A percentile compares a stretch with the other conserved stretches of the same genome.
These are phyloP conservation scores for Heterobasidion annosum DNA, from an alignment of 1,284 basidiomycete species.

Conservation along the genomic window DNA sequence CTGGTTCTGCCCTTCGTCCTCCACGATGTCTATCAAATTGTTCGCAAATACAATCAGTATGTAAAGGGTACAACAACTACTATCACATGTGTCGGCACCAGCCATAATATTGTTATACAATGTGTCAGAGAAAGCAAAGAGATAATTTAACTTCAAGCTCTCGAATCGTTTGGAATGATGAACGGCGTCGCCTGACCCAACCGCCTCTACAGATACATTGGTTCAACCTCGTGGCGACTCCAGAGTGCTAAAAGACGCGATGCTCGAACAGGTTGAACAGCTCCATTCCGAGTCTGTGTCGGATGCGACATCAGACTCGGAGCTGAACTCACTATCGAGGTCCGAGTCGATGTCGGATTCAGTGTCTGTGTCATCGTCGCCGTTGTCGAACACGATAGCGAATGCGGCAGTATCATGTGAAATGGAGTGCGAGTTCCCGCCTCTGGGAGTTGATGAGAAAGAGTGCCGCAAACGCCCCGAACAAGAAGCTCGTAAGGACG, in stretches of 20 bases:
- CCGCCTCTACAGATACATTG: too few species aligned
- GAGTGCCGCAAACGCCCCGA: conserved; percentile 26
- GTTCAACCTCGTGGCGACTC: not conserved
- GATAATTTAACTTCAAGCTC: too few species aligned
- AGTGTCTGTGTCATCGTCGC: not conserved
- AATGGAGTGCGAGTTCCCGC: conserved; percentile 20
- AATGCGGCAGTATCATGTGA: conserved; percentile 16
- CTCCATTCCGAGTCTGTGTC: conserved; percentile 8
- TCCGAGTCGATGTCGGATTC: conserved; percentile 1
- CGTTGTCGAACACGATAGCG: not conserved
- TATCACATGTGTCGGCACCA: too few species aligned
- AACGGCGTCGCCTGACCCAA: too few species aligned
- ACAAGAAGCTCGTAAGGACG: conserved; percentile 25
- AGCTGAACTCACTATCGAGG: not conserved
- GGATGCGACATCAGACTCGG: conserved; percentile 7
- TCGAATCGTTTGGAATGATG: too few species aligned
- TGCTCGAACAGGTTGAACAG: conserved; percentile 12
- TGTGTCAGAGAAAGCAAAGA: too few species aligned
- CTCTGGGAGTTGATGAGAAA: conserved; percentile 23
- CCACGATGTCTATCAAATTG: too few species aligned
- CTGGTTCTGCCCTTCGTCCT: too few species aligned
- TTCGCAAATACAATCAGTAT: too few species aligned
- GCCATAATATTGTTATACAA: too few species aligned
- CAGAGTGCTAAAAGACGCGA: conserved; percentile 11
- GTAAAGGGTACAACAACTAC: too few species aligned